These are phyloP conservation scores for Fennellomyces sp. DNA, from an alignment of 371 early-diverging fungal species.

Conservation along the genomic window DNA sequence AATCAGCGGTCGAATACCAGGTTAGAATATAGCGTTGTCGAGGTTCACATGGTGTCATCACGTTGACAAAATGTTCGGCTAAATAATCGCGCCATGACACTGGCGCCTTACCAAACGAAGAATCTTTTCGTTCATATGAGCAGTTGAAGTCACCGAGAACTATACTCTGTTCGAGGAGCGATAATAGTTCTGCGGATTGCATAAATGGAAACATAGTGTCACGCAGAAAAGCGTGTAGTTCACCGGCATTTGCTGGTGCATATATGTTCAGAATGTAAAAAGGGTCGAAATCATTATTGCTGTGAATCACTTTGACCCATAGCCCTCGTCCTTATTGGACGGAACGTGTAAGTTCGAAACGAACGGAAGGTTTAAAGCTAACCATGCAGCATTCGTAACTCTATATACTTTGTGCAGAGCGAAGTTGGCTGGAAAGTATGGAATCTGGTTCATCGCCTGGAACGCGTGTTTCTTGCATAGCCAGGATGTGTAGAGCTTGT, in stretches of 20 bases:
- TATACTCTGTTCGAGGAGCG: not conserved
- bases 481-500: not conserved
- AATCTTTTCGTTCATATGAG: not conserved
- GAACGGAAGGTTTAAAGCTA: not conserved
- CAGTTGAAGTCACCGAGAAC: not conserved
- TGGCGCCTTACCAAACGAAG: not conserved
- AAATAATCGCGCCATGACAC: not conserved
- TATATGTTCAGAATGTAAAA: not conserved
- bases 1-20: not conserved
- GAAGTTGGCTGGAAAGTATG: not conserved
- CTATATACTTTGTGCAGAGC: not conserved
- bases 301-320: not conserved
- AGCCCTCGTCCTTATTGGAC: not conserved
- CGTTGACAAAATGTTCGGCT: not conserved
- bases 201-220: not conserved
- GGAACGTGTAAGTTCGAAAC: not conserved
- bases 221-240: not conserved
- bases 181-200: not conserved
- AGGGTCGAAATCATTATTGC: not conserved
- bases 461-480: not conserved
- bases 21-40: not conserved
- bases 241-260: not conserved
- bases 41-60: not conserved
- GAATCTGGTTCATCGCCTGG: not conserved
- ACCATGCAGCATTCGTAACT: not conserved